These are phyloP conservation scores for Phytophthora fragariaefolia DNA, from an alignment of 352 stramenopile species.

Conservation along the genomic window DNA sequence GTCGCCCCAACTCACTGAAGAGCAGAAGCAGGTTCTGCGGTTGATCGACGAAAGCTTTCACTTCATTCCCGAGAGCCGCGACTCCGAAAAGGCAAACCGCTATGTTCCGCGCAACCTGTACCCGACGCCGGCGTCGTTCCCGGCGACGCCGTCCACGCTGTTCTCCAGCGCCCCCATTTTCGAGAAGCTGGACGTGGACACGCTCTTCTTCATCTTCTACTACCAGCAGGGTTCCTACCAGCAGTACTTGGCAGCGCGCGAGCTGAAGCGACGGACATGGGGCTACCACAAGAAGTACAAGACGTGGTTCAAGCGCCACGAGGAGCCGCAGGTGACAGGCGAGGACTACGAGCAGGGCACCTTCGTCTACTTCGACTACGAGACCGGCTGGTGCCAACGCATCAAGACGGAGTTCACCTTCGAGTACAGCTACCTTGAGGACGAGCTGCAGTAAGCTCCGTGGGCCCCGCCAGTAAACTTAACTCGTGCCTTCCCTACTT, in stretches of 20 bases:
- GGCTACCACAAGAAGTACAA: slow-evolving; percentile 99
- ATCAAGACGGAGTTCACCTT: slow-evolving; percentile 99
- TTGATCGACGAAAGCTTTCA: slow-evolving; percentile 92
- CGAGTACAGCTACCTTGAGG: slow-evolving; percentile 98
- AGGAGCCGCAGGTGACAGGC: slow-evolving; percentile 96
- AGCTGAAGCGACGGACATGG: slow-evolving; percentile 99
- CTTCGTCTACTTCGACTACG: slow-evolving; percentile 99
- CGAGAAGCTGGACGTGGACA: slow-evolving; percentile 98
- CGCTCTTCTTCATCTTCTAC: slow-evolving; percentile 99
- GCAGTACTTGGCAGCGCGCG: slow-evolving; percentile 97
- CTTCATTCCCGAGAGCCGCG: slow-evolving; percentile 89
- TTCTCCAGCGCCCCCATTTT: slow-evolving; percentile 96
- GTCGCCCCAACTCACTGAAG: slow-evolving; percentile 68
- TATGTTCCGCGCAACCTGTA: slow-evolving; percentile 97
- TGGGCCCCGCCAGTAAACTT: slow-evolving; percentile 35
- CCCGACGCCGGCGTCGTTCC: slow-evolving; percentile 91
- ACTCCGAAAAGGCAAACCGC: slow-evolving; percentile 91
- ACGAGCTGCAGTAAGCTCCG: slow-evolving; percentile 74
- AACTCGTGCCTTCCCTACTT: slow-evolving; percentile 31
- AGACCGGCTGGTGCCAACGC: slow-evolving; percentile 98
- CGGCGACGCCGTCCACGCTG: slow-evolving; percentile 86
- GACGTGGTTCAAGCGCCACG: slow-evolving; percentile 99
- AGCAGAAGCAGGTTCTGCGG: slow-evolving; percentile 80
- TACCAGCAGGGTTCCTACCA: slow-evolving; percentile 99
- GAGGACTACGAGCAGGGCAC: slow-evolving; percentile 99